Percentiles rank a stretch among this genome's conserved stretches.
These are phyloP conservation scores for Wickerhamomyces rabaulensis DNA, from an alignment of 805 yeast genomes.

Conservation along the genomic window DNA sequence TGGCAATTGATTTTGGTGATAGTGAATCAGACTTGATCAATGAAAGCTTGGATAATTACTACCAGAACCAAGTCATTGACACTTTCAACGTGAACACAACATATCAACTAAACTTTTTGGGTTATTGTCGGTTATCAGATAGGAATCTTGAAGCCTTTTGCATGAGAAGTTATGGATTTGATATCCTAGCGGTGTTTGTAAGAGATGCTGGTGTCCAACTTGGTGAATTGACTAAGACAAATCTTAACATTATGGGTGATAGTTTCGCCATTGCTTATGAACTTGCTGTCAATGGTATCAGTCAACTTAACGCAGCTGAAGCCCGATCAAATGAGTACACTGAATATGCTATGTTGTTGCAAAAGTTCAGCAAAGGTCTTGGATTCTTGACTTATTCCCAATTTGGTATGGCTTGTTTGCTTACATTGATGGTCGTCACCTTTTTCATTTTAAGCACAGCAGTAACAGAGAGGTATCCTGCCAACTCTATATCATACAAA, in stretches of 20 bases:
- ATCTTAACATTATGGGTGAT: slow-evolving; percentile 34
- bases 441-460: slow-evolving; percentile 4
- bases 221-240: slow-evolving; percentile 35
- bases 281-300: slow-evolving; percentile 26
- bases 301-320: slow-evolving; percentile 19
- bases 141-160: slow-evolving; percentile 23
- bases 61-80: slow-evolving; percentile 32
- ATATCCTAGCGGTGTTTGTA: slow-evolving; percentile 40
- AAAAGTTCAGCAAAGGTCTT: slow-evolving; percentile 22
- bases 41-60: slow-evolving; percentile 20
- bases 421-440: not conserved
- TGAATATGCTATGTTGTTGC: slow-evolving; percentile 22
- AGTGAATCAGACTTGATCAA: slow-evolving; percentile 16
- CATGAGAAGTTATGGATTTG: slow-evolving; percentile 37
- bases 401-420: slow-evolving; percentile 3
- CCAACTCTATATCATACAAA: not conserved
- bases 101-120: slow-evolving; percentile 40
- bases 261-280: slow-evolving; percentile 37
- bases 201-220: slow-evolving; percentile 47
- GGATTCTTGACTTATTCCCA: slow-evolving; percentile 15
- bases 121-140: slow-evolving; percentile 41
- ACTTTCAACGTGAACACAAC: slow-evolving; percentile 38
- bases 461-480: not conserved
- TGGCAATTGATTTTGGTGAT: slow-evolving; percentile 40
- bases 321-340: slow-evolving; percentile 13